phyloP scores from a whole-genome alignment of 2,329 filamentous ascomycete species.

The Fusarium bulbicola region DNA sequence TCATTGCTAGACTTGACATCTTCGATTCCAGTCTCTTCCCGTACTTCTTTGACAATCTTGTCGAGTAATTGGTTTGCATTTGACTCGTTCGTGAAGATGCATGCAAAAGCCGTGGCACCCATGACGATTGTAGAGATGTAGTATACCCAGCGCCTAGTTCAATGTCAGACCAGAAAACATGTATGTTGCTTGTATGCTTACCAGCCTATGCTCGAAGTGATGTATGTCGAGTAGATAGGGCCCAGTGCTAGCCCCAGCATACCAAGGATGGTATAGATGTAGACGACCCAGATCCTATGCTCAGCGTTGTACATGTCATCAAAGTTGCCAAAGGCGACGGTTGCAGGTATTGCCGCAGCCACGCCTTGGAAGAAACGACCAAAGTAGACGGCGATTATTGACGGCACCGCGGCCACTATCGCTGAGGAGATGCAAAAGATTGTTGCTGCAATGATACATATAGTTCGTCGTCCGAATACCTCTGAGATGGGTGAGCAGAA shows the following conservation, averaged over 20 bases:
- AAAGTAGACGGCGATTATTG: not conserved
- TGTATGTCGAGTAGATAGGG: not conserved
- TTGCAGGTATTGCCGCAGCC: not conserved
- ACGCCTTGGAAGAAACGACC: not conserved
- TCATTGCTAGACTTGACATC: not conserved
- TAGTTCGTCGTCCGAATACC: not conserved
- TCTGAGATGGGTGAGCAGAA: not conserved
- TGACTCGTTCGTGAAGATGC: constrained; percentile 7
- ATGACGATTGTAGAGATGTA: constrained; percentile 1
- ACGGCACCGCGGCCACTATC: not conserved
- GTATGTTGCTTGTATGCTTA: fast-evolving
- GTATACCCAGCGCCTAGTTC: constrained; percentile 6
- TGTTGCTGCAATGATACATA: not conserved
- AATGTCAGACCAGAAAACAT: not conserved
- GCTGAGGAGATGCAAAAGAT: not conserved
- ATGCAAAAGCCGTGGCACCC: not conserved
- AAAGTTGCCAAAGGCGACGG: not conserved
- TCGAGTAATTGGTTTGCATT: constrained; percentile 4
- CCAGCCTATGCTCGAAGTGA: constrained; percentile 10
- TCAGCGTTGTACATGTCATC: not conserved
- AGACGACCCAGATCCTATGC: constrained; percentile 15
- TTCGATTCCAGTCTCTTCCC: not conserved
- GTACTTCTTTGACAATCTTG: not conserved
- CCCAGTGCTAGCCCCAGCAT: constrained; percentile 2
- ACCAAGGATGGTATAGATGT: constrained; percentile 1